Conservation (phyloP, 2,329 filamentous ascomycete species). For the Chaetoscypha palmicola region DNA sequence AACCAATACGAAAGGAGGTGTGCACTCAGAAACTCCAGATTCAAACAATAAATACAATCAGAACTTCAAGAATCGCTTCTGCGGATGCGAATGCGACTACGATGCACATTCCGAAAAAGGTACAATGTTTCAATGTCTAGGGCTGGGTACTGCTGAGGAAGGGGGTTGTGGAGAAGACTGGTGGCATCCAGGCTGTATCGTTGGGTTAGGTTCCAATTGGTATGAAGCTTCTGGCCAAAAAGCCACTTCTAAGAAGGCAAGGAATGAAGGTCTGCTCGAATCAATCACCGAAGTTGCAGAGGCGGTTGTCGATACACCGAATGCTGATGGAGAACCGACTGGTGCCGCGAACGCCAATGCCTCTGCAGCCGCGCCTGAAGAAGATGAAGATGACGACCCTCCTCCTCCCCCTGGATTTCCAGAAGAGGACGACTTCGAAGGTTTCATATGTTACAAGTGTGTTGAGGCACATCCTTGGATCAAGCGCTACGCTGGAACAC, state of each 20-base stretch:
- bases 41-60: slow-evolving; percentile 85
- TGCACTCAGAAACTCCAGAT: slow-evolving; percentile 67
- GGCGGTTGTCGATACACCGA: slow-evolving; percentile 21
- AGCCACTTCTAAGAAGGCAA: slow-evolving; percentile 27
- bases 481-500: slow-evolving; percentile 72
- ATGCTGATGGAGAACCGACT: slow-evolving; percentile 12
- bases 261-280: slow-evolving; percentile 33
- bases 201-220: slow-evolving; percentile 72
- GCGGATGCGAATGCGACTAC: slow-evolving; percentile 81
- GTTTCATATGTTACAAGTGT: slow-evolving; percentile 91
- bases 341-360: slow-evolving; percentile 23
- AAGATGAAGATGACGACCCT: slow-evolving; percentile 48
- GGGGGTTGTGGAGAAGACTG: slow-evolving; percentile 95
- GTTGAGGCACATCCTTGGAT: slow-evolving; percentile 85
- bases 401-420: slow-evolving; percentile 83
- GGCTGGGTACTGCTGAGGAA: slow-evolving; percentile 68
- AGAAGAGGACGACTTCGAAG: slow-evolving; percentile 79
- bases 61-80: slow-evolving; percentile 91
- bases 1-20: slow-evolving; percentile 69
- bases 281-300: slow-evolving; percentile 46
- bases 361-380: slow-evolving; percentile 16
- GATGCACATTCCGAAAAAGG: slow-evolving; percentile 84
- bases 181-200: slow-evolving; percentile 91
- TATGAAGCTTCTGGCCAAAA: slow-evolving; percentile 45
- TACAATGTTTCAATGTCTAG: slow-evolving; percentile 96